These are phyloP conservation scores for Clavispora phyllophila DNA, from an alignment of 805 yeast species.

Conservation along the genomic window DNA sequence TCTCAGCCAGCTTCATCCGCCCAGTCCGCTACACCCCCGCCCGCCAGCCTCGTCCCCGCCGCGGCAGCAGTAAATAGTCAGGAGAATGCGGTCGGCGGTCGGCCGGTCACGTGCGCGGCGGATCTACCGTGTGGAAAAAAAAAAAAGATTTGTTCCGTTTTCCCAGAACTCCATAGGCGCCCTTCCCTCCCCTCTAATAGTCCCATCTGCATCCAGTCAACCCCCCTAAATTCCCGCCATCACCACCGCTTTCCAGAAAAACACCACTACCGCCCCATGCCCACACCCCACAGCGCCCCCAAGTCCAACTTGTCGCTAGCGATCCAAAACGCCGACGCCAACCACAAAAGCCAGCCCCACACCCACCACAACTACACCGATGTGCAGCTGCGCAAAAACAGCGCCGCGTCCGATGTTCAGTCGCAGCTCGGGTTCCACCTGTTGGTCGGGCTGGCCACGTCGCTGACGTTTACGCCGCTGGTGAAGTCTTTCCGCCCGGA, in stretches of 20 bases:
- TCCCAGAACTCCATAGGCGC: neutral
- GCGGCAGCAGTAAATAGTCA: no score
- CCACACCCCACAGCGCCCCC: slow-evolving; percentile 13
- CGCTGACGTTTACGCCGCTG: slow-evolving; percentile 26
- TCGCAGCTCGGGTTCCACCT: slow-evolving; percentile 11
- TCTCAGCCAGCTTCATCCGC: no score
- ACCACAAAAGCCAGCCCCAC: slow-evolving; percentile 15
- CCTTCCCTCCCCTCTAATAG: neutral
- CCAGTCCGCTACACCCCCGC: no score
- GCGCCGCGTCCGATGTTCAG: slow-evolving; percentile 8
- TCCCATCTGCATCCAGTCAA: no score
- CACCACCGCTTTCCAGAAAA: no score
- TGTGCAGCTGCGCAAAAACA: slow-evolving; percentile 6
- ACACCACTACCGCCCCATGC: slow-evolving; percentile 9
- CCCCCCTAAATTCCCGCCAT: no score
- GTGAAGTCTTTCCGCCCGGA: slow-evolving; percentile 33
- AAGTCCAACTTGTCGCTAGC: slow-evolving; percentile 42
- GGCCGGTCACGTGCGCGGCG: neutral
- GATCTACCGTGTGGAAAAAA: neutral
- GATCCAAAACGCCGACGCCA: slow-evolving; percentile 37
- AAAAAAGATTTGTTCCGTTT: neutral
- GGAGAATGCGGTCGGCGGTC: no score
- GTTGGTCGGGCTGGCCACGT: slow-evolving; percentile 12
- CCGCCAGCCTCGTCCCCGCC: no score
- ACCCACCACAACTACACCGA: slow-evolving; percentile 8